Conservation (phyloP, 345 rosid genomes). For the Fremontodendron californicum region DNA sequence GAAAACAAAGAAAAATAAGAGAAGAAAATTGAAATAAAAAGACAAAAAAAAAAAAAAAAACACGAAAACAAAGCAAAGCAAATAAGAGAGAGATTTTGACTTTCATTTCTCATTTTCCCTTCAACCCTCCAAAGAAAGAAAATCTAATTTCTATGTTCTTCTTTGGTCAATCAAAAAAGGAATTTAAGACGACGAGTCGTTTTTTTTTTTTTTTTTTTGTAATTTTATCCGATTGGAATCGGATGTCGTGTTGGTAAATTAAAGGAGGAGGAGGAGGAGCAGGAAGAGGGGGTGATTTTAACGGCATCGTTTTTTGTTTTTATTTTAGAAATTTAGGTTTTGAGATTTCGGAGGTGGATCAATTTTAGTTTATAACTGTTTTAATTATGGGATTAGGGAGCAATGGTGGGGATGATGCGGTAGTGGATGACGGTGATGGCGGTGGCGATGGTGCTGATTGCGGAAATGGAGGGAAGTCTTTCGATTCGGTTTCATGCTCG, state of each 20-base stretch:
- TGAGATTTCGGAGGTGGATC: constrained; percentile 13
- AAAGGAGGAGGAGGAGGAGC: neutral
- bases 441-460: constrained; percentile 40
- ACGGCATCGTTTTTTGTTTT: neutral
- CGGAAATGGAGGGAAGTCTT: constrained; percentile 38
- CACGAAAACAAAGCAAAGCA: too few relatives aligned
- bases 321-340: constrained; percentile 16
- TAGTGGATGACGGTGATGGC: constrained; percentile 43
- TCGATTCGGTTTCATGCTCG: constrained; percentile 74
- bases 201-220: neutral
- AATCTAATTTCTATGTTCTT: constrained; percentile 1
- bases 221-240: constrained; percentile 6
- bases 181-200: neutral
- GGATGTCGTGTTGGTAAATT: constrained; percentile 9
- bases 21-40: too few relatives aligned
- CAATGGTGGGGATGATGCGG: constrained; percentile 39
- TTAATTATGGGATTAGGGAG: constrained; percentile 72
- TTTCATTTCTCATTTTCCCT: constrained; percentile 20
- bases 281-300: neutral
- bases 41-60: too few relatives aligned
- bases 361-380: neutral
- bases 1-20: constrained; percentile 7
- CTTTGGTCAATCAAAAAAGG: neutral
- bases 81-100: neutral
- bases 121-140: neutral